Conservation (phyloP, 768 basidiomycete species). For the Gloeostereum incarnatum region DNA sequence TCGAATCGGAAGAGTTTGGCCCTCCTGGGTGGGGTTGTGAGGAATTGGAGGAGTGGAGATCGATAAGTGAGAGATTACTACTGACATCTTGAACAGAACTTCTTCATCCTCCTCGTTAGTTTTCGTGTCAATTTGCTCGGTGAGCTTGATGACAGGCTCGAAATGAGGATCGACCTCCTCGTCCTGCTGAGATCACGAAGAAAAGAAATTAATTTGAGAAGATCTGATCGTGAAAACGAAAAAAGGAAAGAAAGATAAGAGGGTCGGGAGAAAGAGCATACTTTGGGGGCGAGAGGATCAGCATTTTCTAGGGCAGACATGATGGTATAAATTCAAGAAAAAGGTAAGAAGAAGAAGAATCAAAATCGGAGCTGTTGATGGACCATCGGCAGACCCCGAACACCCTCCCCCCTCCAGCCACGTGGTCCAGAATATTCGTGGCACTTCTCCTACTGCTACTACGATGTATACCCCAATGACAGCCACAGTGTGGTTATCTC, state of each 20-base stretch:
- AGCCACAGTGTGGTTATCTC: slow-evolving; percentile 1
- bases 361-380: not conserved
- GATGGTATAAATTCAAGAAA: not conserved
- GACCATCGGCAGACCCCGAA: not conserved
- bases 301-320: slow-evolving; percentile 38
- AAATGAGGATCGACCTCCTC: slow-evolving; percentile 88
- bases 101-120: slow-evolving; percentile 94
- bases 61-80: slow-evolving; percentile 22
- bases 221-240: slow-evolving; percentile 5
- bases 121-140: slow-evolving; percentile 91
- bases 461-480: not conserved
- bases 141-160: slow-evolving; percentile 95
- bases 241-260: slow-evolving; percentile 4
- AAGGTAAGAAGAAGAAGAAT: not conserved
- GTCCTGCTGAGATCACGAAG: slow-evolving; percentile 22
- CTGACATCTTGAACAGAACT: slow-evolving; percentile 92
- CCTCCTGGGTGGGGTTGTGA: slow-evolving; percentile 62
- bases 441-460: not conserved
- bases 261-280: slow-evolving; percentile 27
- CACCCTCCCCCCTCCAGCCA: not conserved
- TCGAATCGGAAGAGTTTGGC: slow-evolving; percentile 98
- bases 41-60: slow-evolving; percentile 21
- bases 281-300: slow-evolving; percentile 66
- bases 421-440: no score
- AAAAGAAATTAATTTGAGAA: slow-evolving; percentile 7